phyloP scores from a whole-genome alignment of 768 basidiomycete genomes.

The Russula abietina region DNA sequence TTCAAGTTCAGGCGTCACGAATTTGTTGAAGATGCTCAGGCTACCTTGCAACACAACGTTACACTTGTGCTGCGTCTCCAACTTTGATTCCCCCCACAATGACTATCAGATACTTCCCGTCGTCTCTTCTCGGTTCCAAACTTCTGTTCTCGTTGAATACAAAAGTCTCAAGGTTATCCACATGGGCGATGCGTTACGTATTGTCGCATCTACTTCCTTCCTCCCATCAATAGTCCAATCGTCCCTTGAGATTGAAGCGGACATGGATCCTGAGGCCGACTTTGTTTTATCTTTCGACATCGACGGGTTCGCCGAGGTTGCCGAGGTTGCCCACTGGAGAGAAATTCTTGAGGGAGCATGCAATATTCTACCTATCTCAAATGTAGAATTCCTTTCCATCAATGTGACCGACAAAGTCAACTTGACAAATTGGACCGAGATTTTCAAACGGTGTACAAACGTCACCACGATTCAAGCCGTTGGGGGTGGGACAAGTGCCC shows the following conservation, averaged over 20 bases:
- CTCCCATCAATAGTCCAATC: not conserved
- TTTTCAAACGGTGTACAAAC: conserved; percentile 5
- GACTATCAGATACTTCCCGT: conserved; percentile 1
- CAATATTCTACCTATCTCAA: not conserved
- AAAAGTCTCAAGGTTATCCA: not conserved
- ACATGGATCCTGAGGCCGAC: not conserved
- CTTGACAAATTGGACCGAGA: not conserved
- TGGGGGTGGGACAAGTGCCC: not conserved
- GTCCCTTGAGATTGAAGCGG: not conserved
- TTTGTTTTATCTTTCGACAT: not conserved
- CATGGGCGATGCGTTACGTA: not conserved
- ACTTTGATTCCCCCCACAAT: not conserved
- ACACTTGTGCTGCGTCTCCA: not conserved
- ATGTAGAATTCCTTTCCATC: conserved; percentile 10
- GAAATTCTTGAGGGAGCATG: not conserved
- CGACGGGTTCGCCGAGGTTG: not conserved
- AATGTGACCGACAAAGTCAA: not conserved
- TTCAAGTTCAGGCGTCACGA: conserved; percentile 1
- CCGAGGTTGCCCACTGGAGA: too few relatives aligned
- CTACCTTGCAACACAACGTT: conserved; percentile 1
- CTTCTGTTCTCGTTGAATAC: not conserved
- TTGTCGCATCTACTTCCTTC: not conserved
- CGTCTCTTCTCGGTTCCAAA: not conserved
- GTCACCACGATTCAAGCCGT: not conserved
- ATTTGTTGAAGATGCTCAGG: conserved; percentile 2